phyloP scores from a whole-genome alignment of 306 rosid species.

The Vicia villosa region DNA sequence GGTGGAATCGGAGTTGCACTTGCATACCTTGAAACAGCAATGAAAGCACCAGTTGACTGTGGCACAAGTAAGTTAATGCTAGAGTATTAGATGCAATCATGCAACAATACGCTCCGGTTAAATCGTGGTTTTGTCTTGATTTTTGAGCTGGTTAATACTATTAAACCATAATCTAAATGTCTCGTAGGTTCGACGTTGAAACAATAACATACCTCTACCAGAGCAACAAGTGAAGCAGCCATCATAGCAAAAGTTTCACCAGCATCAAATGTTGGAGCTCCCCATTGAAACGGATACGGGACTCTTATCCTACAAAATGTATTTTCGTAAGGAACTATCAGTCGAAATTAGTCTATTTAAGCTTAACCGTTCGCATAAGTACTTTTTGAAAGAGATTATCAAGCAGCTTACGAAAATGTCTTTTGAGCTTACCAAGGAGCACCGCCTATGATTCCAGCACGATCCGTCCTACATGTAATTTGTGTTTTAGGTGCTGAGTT shows the following conservation, averaged over 20 bases:
- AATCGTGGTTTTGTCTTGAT: not conserved
- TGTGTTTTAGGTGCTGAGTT: constrained; percentile 45
- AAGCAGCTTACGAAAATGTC: not conserved
- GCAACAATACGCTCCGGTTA: not conserved
- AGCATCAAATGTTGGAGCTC: constrained; percentile 95
- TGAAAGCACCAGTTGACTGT: constrained; percentile 89
- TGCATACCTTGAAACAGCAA: constrained; percentile 86
- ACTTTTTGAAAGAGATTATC: not conserved
- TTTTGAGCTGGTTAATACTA: not conserved
- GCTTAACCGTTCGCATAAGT: not conserved
- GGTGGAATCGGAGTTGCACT: constrained; percentile 96
- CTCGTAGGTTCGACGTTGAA: not conserved
- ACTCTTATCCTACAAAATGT: constrained; percentile 71
- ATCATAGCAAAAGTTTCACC: constrained; percentile 99
- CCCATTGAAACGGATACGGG: constrained; percentile 99
- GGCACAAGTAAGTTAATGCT: constrained; percentile 4
- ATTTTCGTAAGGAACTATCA: not conserved
- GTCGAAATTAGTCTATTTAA: not conserved
- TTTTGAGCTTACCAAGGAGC: constrained; percentile 71
- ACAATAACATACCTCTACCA: constrained; percentile 71
- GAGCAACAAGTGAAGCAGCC: constrained; percentile 91
- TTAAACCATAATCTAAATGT: not conserved
- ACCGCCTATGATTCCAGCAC: constrained; percentile 44
- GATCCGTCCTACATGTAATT: constrained; percentile 44
- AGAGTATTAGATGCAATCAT: not conserved